phyloP scores from a whole-genome alignment of 1,284 basidiomycete species.

The Cystobasidium pallidum region DNA sequence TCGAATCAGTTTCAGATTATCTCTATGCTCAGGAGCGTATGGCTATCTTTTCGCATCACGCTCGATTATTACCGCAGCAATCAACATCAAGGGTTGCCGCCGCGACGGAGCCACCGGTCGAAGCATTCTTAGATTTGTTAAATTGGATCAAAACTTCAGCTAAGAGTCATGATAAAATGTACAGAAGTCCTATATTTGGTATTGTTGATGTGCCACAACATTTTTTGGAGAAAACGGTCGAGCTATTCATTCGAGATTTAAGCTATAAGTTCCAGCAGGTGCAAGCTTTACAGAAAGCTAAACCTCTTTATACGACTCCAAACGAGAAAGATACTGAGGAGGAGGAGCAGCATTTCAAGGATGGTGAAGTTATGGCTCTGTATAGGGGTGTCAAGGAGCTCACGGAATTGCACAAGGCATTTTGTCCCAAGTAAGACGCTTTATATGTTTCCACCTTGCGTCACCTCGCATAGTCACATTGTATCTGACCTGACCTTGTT shows the following conservation, averaged over 20 bases:
- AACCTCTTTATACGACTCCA: constrained; percentile 39
- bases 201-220: constrained; percentile 39
- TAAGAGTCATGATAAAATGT: constrained; percentile 80
- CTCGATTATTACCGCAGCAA: constrained; percentile 57
- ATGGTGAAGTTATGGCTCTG: constrained; percentile 84
- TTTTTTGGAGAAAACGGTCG: constrained; percentile 74
- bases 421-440: constrained; percentile 69
- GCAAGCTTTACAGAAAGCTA: constrained; percentile 38
- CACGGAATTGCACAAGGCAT: constrained; percentile 76
- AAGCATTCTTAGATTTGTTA: constrained; percentile 78
- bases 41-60: constrained; percentile 46
- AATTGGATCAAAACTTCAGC: constrained; percentile 85
- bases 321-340: constrained; percentile 62
- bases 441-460: background rate
- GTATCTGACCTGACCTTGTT: constrained; percentile 16
- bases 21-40: constrained; percentile 61
- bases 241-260: constrained; percentile 75
- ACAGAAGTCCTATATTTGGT: constrained; percentile 60
- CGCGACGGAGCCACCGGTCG: constrained; percentile 64
- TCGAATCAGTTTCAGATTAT: constrained; percentile 67
- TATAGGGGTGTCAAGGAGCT: constrained; percentile 76
- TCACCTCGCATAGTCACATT: constrained; percentile 1
- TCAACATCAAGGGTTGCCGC: constrained; percentile 65
- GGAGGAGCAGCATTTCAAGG: constrained; percentile 66
- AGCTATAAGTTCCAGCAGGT: constrained; percentile 68